Evolutionary conservation across 345 rosid genomes (phyloP).

Genomic region (Nephelium lappaceum): DNA sequence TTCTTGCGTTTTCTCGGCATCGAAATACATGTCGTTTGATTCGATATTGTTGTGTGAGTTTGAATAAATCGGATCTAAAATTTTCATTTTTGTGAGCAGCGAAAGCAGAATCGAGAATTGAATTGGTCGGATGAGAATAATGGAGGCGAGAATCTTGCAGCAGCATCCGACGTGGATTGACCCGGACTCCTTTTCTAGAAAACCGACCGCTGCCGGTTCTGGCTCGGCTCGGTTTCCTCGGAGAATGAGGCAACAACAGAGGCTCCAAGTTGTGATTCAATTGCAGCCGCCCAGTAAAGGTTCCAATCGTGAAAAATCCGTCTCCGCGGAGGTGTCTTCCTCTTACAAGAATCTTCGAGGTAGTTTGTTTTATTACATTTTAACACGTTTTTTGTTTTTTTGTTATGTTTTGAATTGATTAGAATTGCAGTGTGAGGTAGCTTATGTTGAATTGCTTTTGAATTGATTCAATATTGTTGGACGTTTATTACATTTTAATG

Average conservation of each 20-base stretch:
- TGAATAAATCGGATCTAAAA: background rate
- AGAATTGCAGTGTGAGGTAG: background rate
- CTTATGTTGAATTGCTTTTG: background rate
- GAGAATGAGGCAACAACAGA: constrained; percentile 33
- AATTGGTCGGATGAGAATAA: constrained; percentile 21
- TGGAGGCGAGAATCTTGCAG: constrained; percentile 62
- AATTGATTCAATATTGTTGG: no score
- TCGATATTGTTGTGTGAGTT: background rate
- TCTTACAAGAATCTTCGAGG: constrained; percentile 61
- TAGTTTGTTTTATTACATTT: constrained; percentile 12
- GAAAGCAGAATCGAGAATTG: background rate
- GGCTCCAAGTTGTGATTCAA: constrained; percentile 39
- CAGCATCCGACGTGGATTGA: constrained; percentile 48
- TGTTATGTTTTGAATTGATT: background rate
- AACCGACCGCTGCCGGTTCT: constrained; percentile 16
- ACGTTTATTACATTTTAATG: background rate
- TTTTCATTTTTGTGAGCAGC: background rate
- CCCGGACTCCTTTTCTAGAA: constrained; percentile 33
- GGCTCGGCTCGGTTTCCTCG: constrained; percentile 36
- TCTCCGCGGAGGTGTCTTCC: constrained; percentile 44
- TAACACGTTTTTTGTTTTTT: background rate
- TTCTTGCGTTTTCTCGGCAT: background rate
- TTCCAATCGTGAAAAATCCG: constrained; percentile 24
- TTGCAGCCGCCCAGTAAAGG: constrained; percentile 31
- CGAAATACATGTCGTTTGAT: background rate